Evolutionary conservation across 352 stramenopile species (phyloP).

Genomic region (Phytophthora sp.): DNA sequence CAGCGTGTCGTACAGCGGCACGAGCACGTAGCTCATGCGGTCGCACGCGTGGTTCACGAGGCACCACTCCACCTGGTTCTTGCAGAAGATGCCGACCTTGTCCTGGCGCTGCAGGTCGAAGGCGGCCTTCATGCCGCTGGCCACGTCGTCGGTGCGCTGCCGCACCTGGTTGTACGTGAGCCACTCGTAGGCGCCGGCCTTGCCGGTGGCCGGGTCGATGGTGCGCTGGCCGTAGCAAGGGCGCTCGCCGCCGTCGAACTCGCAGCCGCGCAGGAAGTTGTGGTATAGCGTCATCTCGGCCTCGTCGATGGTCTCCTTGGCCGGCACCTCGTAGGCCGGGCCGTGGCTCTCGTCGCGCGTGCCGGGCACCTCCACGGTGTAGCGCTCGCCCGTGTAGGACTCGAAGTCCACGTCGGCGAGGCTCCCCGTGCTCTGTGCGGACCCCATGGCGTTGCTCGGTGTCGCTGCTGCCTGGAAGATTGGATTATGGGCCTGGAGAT

Average conservation of each 20-base stretch:
- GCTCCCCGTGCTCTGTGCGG: slow-evolving; percentile 35
- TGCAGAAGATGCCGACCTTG: slow-evolving; percentile 48
- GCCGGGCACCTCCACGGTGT: slow-evolving; percentile 39
- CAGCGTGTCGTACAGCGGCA: slow-evolving; percentile 63
- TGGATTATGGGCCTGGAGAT: no score
- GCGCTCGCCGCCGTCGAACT: slow-evolving; percentile 22
- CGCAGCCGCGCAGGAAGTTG: slow-evolving; percentile 37
- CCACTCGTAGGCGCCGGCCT: slow-evolving; percentile 51
- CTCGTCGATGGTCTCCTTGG: slow-evolving; percentile 22
- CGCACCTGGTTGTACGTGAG: slow-evolving; percentile 56
- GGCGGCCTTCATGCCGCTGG: slow-evolving; percentile 34
- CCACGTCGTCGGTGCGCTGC: slow-evolving; percentile 32
- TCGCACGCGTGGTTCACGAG: slow-evolving; percentile 43
- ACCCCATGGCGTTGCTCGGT: slow-evolving; percentile 43
- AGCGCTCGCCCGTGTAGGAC: slow-evolving; percentile 40
- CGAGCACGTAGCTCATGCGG: slow-evolving; percentile 45
- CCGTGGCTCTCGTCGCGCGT: slow-evolving; percentile 35
- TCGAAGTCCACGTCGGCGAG: slow-evolving; percentile 61
- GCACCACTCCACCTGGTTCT: slow-evolving; percentile 54
- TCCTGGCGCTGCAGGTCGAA: slow-evolving; percentile 42
- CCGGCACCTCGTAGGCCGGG: slow-evolving; percentile 30
- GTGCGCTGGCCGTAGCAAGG: slow-evolving; percentile 42
- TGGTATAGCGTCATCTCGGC: slow-evolving; percentile 40
- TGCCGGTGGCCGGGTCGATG: slow-evolving; percentile 35
- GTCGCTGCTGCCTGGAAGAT: neutral